These are phyloP conservation scores for Cyclotella atomus DNA, from an alignment of 108 stramenopile species.

Conservation along the genomic window DNA sequence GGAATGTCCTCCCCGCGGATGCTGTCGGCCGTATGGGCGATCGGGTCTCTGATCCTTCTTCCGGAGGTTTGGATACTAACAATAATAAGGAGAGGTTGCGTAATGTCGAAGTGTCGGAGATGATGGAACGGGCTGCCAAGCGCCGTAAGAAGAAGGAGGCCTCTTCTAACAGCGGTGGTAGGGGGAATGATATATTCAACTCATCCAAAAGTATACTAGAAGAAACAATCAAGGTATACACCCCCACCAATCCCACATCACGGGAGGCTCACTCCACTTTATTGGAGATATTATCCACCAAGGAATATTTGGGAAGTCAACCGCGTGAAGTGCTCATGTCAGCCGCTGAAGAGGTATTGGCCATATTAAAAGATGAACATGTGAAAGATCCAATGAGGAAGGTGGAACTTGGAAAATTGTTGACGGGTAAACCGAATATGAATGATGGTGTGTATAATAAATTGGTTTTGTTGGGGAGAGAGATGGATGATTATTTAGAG, in stretches of 20 bases:
- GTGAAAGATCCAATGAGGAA: constrained; percentile 84
- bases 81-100: constrained; percentile 47
- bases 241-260: constrained; percentile 70
- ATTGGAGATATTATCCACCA: constrained; percentile 67
- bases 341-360: constrained; percentile 94
- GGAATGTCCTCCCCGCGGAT: constrained; percentile 59
- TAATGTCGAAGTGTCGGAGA: constrained; percentile 53
- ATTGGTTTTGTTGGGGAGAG: constrained; percentile 87
- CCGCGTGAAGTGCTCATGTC: constrained; percentile 85
- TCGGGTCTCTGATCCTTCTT: constrained; percentile 55
- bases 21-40: constrained; percentile 84
- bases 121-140: constrained; percentile 59
- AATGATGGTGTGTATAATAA: constrained; percentile 71
- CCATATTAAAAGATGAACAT: constrained; percentile 78
- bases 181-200: neutral
- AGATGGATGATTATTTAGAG: constrained; percentile 85
- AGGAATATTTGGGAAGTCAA: constrained; percentile 87
- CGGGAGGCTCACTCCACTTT: constrained; percentile 83
- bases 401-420: constrained; percentile 70
- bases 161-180: neutral
- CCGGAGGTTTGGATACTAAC: too few species aligned
- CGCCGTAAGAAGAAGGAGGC: constrained; percentile 46
- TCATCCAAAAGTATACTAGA: constrained; percentile 20
- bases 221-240: constrained; percentile 58
- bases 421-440: constrained; percentile 75